Evolutionary conservation across 2,329 filamentous ascomycete genomes (phyloP).

Genomic region (Monosporascus sp.): DNA sequence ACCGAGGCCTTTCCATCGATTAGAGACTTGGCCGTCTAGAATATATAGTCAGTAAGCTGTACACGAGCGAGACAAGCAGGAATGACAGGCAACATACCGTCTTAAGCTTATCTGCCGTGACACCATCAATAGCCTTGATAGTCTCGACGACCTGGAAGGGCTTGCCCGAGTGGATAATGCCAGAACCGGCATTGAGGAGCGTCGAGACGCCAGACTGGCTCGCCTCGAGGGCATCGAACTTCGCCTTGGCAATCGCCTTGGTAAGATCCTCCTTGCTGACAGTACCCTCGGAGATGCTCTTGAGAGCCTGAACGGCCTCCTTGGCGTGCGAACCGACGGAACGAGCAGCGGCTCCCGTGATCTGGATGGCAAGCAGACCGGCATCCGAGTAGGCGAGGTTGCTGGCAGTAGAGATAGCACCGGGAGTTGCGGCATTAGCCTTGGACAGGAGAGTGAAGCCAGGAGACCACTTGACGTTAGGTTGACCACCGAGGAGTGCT

Average conservation of each 20-base stretch:
- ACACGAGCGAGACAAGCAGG: background rate
- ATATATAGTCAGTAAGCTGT: conserved; percentile 22
- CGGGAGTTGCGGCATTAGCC: conserved; percentile 61
- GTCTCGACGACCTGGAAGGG: conserved; percentile 78
- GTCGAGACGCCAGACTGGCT: conserved; percentile 73
- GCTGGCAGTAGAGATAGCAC: conserved; percentile 65
- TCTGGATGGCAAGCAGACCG: conserved; percentile 78
- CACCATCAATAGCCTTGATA: conserved; percentile 71
- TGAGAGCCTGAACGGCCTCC: conserved; percentile 74
- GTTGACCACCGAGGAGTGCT: conserved; percentile 83
- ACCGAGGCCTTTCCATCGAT: conserved; percentile 86
- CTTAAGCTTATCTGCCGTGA: conserved; percentile 81
- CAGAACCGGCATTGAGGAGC: conserved; percentile 77
- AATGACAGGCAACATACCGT: conserved; percentile 53
- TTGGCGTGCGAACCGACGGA: conserved; percentile 70
- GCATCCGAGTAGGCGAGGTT: conserved; percentile 90
- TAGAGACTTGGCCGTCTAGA: conserved; percentile 79
- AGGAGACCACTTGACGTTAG: conserved; percentile 89
- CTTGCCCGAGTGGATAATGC: conserved; percentile 75
- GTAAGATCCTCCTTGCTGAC: conserved; percentile 79
- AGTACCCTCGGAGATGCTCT: conserved; percentile 71
- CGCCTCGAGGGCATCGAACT: conserved; percentile 82
- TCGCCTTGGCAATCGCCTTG: conserved; percentile 89
- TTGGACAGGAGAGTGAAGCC: conserved; percentile 90
- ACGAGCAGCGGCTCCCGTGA: conserved; percentile 63